These are phyloP conservation scores for Candida maris DNA, from an alignment of 805 yeast genomes.

Conservation along the genomic window DNA sequence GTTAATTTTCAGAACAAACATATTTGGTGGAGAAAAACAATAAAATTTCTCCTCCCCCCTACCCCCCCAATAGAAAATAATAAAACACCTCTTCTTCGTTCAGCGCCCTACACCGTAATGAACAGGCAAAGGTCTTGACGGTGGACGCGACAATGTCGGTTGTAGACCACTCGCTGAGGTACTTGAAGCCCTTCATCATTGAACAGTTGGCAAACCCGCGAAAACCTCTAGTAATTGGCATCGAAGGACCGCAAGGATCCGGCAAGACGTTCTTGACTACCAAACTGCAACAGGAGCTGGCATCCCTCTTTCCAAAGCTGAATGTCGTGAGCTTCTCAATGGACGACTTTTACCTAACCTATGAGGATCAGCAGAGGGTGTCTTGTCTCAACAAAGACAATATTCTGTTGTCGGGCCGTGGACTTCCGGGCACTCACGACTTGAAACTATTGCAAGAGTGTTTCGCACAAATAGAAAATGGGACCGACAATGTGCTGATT, in stretches of 20 bases:
- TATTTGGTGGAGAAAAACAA: too few species aligned
- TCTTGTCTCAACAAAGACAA: slow-evolving; percentile 35
- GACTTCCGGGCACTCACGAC: slow-evolving; percentile 95
- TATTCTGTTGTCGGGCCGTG: slow-evolving; percentile 65
- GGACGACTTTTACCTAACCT: slow-evolving; percentile 82
- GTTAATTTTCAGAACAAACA: too few species aligned
- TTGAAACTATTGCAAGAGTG: slow-evolving; percentile 39
- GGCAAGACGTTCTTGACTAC: slow-evolving; percentile 63
- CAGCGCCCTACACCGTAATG: too few species aligned
- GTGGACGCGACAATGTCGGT: slow-evolving; percentile 21
- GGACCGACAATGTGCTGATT: slow-evolving; percentile 31
- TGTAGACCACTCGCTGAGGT: slow-evolving; percentile 20
- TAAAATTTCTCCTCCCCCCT: too few species aligned
- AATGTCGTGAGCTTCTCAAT: slow-evolving; percentile 56
- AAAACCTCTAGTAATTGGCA: slow-evolving; percentile 43
- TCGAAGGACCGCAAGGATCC: slow-evolving; percentile 77
- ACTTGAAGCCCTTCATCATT: slow-evolving; percentile 28
- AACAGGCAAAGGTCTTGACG: too few species aligned
- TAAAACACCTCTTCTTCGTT: too few species aligned
- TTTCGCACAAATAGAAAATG: slow-evolving; percentile 30
- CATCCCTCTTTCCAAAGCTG: slow-evolving; percentile 33
- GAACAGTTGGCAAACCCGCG: slow-evolving; percentile 13
- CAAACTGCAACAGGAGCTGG: slow-evolving; percentile 35
- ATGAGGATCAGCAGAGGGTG: slow-evolving; percentile 52
- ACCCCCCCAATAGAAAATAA: too few species aligned